Conservation (phyloP, 2,329 filamentous ascomycete genomes). For the Diaporthe amygdali region DNA sequence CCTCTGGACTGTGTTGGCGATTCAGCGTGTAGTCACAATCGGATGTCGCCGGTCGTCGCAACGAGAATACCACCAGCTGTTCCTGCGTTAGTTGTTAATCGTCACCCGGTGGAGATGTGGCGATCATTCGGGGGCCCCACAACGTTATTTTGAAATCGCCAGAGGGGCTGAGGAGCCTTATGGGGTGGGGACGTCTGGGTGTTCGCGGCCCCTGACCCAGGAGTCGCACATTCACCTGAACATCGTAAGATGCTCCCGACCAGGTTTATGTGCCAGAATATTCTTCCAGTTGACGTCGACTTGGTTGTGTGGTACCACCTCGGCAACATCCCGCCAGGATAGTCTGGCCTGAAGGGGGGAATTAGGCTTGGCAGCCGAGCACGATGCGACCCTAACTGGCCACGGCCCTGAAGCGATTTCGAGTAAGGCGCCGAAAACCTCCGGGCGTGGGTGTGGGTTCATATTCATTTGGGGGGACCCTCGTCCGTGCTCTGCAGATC, state of each 20-base stretch:
- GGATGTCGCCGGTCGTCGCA: background rate
- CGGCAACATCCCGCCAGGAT: background rate
- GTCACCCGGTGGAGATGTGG: background rate
- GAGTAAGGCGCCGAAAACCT: background rate
- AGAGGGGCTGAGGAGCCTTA: background rate
- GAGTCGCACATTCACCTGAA: background rate
- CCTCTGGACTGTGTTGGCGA: background rate
- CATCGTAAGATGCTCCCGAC: background rate
- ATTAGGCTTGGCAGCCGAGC: background rate
- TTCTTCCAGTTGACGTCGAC: background rate
- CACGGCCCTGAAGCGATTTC: background rate
- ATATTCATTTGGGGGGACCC: background rate
- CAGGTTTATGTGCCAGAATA: background rate
- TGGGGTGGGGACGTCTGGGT: background rate
- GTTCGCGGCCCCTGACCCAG: background rate
- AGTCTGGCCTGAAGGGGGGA: background rate
- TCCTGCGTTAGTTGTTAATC: background rate
- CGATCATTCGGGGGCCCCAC: background rate
- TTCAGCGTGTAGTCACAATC: background rate
- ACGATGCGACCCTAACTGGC: background rate
- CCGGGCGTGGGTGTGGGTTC: background rate
- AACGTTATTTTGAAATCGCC: background rate
- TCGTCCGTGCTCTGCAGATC: background rate
- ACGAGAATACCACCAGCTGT: background rate
- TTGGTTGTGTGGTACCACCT: background rate